Conservation (phyloP, 495 filamentous ascomycete genomes). For the Copromyces sp. region DNA sequence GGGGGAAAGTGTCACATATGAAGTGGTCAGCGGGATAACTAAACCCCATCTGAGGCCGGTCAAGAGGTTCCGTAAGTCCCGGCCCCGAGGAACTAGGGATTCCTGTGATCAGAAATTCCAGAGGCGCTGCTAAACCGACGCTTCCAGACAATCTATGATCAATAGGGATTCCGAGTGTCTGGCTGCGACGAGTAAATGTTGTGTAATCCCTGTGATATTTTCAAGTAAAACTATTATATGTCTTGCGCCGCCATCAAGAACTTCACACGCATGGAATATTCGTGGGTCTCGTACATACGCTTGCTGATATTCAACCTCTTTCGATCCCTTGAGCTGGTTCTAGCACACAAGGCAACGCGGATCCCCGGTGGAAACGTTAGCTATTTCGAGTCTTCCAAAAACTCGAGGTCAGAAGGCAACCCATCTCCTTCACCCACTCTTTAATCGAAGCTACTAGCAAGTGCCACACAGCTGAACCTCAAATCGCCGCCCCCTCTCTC, state of each 20-base stretch:
- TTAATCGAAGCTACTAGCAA: slow-evolving; percentile 56
- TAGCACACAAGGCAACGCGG: background rate
- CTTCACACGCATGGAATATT: background rate
- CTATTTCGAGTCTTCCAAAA: background rate
- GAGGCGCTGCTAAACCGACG: background rate
- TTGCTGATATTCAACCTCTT: background rate
- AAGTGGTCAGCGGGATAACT: background rate
- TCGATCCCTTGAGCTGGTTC: background rate
- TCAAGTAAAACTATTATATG: background rate
- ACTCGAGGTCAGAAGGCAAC: background rate
- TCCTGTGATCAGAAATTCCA: background rate
- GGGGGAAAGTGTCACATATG: background rate
- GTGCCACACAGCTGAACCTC: slow-evolving; percentile 62
- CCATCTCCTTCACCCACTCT: background rate
- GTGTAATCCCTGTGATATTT: background rate
- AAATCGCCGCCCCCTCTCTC: slow-evolving; percentile 57
- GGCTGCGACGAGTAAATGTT: background rate
- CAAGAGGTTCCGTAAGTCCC: background rate
- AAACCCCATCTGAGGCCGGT: background rate
- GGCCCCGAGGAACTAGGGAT: background rate
- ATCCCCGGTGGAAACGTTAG: background rate
- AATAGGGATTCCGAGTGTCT: background rate
- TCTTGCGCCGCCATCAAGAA: background rate
- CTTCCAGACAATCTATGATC: background rate
- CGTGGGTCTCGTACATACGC: background rate